A percentile compares a stretch with the other conserved stretches of the same genome.
phyloP scores from a whole-genome alignment of 768 basidiomycete species.

The Leucosporidium scottii region DNA sequence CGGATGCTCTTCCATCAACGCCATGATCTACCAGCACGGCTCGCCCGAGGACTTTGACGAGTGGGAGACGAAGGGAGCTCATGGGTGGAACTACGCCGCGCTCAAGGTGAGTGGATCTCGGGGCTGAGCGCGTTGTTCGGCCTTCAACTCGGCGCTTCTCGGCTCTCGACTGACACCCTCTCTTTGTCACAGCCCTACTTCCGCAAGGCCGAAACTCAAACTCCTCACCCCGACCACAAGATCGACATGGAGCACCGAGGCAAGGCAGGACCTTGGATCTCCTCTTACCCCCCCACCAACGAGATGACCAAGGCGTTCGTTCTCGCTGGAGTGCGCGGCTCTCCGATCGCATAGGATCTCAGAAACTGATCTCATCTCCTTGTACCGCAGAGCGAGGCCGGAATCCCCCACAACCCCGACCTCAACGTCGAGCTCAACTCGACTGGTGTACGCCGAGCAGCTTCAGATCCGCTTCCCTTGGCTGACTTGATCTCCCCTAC shows the following conservation, averaged over 20 bases:
- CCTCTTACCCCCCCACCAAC: conserved; percentile 18
- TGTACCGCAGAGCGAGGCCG: not conserved
- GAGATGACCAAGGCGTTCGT: conserved; percentile 13
- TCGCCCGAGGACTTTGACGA: conserved; percentile 29
- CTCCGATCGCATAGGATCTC: too few relatives aligned
- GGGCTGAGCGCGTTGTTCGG: too few relatives aligned
- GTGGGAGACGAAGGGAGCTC: conserved; percentile 27
- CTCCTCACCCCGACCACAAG: conserved; percentile 19
- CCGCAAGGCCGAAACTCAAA: conserved; percentile 22
- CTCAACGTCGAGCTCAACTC: conserved; percentile 21
- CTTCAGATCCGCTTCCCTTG: too few relatives aligned
- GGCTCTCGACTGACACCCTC: too few relatives aligned
- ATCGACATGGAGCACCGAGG: conserved; percentile 22
- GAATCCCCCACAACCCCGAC: conserved; percentile 20
- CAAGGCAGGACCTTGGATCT: conserved; percentile 8
- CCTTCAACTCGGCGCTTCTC: too few relatives aligned
- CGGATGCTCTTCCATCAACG: conserved; percentile 17
- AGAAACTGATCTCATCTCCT: too few relatives aligned
- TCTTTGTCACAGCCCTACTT: conserved; percentile 25
- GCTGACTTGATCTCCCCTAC: not conserved
- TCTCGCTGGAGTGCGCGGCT: conserved; percentile 7
- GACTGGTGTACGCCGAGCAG: not conserved
- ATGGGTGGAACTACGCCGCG: conserved; percentile 21
- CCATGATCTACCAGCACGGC: conserved; percentile 30
- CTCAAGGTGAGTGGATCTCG: not conserved